A percentile compares a stretch with the other conserved stretches of the same genome.
Evolutionary conservation across 352 stramenopile species (phyloP).

Genomic region (Phytophthora pistaciae): DNA sequence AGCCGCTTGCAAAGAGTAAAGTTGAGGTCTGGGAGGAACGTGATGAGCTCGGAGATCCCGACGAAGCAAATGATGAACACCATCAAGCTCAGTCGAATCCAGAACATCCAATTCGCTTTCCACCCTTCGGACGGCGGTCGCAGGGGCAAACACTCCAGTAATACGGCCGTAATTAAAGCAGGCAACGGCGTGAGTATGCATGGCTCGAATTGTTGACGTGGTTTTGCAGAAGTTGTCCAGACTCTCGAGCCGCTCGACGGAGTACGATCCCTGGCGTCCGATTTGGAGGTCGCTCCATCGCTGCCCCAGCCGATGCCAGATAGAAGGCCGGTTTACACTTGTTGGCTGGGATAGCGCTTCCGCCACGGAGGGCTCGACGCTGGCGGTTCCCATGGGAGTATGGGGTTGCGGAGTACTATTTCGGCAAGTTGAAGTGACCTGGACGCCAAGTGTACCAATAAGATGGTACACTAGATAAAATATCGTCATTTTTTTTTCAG

Average conservation of each 20-base stretch:
- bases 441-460: neutral
- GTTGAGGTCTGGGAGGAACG: neutral
- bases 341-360: neutral
- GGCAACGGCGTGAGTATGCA: neutral
- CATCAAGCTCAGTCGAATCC: neutral
- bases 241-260: neutral
- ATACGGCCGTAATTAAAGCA: neutral
- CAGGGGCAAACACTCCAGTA: neutral
- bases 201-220: neutral
- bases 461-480: neutral
- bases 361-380: neutral
- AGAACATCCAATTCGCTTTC: neutral
- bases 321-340: neutral
- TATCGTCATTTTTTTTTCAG: neutral
- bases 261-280: neutral
- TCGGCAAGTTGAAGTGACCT: neutral
- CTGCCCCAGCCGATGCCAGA: neutral
- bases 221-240: neutral
- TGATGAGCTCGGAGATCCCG: neutral
- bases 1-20: neutral
- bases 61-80: slow-evolving; percentile 1
- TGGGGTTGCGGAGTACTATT: too few relatives aligned
- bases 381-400: neutral
- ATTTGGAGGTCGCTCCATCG: neutral
- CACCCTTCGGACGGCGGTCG: neutral